A percentile compares a stretch with the other conserved stretches of the same genome.
These are phyloP conservation scores for Zygosaccharomyces rouxii DNA, from an alignment of 805 yeast genomes.

Conservation along the genomic window DNA sequence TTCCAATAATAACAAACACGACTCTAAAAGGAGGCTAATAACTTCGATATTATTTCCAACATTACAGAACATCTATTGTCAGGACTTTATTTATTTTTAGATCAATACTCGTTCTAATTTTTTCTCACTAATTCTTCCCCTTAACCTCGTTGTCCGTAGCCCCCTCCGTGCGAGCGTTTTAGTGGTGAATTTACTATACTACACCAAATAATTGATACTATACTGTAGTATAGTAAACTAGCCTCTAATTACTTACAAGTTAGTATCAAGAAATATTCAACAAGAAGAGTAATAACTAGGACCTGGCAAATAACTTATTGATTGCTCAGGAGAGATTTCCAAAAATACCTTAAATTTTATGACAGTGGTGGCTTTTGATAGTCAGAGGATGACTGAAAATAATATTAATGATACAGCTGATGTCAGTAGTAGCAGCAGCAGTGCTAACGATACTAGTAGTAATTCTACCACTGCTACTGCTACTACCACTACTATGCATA, in stretches of 20 bases:
- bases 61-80: not conserved
- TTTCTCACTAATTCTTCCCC: not conserved
- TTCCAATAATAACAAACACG: too few relatives aligned
- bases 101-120: not conserved
- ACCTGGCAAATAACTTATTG: too few relatives aligned
- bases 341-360: not conserved
- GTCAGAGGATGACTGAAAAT: constrained; percentile 1
- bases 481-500: not conserved
- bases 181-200: not conserved
- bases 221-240: too few relatives aligned
- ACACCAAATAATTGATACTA: not conserved
- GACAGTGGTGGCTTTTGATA: not conserved
- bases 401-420: not conserved
- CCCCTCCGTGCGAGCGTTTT: not conserved
- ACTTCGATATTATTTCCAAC: too few relatives aligned
- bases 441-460: not conserved
- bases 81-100: not conserved
- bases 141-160: not conserved
- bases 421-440: not conserved
- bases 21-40: too few relatives aligned
- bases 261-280: too few relatives aligned
- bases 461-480: not conserved
- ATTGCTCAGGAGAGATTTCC: not conserved
- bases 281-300: too few relatives aligned
- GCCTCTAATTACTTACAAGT: too few relatives aligned